phyloP scores from a whole-genome alignment of 352 stramenopile genomes.

The Phytophthora pluvialis region DNA sequence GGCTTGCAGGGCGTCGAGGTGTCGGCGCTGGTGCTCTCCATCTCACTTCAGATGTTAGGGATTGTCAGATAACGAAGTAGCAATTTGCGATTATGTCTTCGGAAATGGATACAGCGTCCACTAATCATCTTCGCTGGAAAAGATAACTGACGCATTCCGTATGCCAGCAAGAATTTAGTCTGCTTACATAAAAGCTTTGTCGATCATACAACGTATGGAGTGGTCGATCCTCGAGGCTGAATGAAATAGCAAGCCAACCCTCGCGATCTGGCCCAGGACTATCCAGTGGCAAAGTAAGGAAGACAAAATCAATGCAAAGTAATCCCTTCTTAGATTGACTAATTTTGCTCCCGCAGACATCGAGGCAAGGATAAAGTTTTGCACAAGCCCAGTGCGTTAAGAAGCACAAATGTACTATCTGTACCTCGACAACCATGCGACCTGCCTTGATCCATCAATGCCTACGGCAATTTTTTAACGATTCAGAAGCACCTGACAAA shows the following conservation, averaged over 20 bases:
- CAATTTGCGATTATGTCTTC: no score
- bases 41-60: background rate
- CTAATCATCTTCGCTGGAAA: background rate
- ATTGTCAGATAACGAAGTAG: no score
- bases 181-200: constrained; percentile 58
- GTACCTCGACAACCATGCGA: constrained; percentile 71
- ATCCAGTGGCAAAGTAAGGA: constrained; percentile 39
- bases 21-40: constrained; percentile 13
- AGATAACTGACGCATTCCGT: no score
- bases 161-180: background rate
- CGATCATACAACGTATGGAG: constrained; percentile 57
- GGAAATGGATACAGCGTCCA: no score
- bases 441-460: constrained; percentile 68
- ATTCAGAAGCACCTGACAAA: constrained; percentile 29
- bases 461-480: constrained; percentile 35
- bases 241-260: constrained; percentile 63
- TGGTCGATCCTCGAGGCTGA: constrained; percentile 54
- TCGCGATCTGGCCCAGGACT: constrained; percentile 56
- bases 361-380: constrained; percentile 65
- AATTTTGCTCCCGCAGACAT: constrained; percentile 75
- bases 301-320: background rate
- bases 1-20: constrained; percentile 5
- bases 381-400: constrained; percentile 53
- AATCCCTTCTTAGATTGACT: background rate
- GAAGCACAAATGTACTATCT: no score